A percentile compares a stretch with the other conserved stretches of the same genome.
Evolutionary conservation across 2,329 filamentous ascomycete genomes (phyloP).

Genomic region (Neopestalotiopsis sp.): DNA sequence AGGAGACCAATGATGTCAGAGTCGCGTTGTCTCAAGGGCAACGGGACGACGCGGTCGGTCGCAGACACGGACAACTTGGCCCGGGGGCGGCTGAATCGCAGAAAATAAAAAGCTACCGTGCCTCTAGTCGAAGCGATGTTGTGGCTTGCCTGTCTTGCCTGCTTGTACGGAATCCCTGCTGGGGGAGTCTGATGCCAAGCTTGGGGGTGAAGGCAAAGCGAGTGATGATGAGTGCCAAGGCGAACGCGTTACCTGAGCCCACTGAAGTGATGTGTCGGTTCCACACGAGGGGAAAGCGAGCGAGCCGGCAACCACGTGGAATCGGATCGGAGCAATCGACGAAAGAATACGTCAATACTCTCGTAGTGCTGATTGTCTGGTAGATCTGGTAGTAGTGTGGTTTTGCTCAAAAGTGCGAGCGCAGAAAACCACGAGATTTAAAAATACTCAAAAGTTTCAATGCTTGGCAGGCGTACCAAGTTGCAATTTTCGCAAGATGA

Average conservation of each 20-base stretch:
- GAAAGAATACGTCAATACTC: background rate
- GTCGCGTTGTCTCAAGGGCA: background rate
- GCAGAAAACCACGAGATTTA: conserved; percentile 4
- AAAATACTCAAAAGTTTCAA: conserved; percentile 2
- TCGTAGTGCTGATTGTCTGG: background rate
- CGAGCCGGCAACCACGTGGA: background rate
- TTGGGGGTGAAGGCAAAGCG: background rate
- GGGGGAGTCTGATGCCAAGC: conserved; percentile 8
- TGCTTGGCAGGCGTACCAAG: background rate
- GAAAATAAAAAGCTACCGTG: no score
- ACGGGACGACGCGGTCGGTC: conserved; percentile 11
- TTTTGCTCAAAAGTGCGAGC: conserved; percentile 4
- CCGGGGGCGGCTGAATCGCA: conserved; percentile 1
- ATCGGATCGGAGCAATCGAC: background rate
- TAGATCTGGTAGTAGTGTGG: no score
- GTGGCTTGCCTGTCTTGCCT: conserved; percentile 7
- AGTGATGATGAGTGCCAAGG: conserved; percentile 18
- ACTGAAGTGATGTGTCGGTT: conserved; percentile 7
- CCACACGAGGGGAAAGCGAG: background rate
- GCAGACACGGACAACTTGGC: conserved; percentile 2
- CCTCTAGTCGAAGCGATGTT: background rate
- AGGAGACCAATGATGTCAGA: conserved; percentile 17
- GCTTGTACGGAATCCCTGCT: conserved; percentile 14
- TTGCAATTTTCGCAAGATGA: conserved; percentile 10
- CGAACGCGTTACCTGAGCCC: conserved; percentile 4